phyloP scores from a whole-genome alignment of 2,329 filamentous ascomycete species.

The Talaromyces sp. region DNA sequence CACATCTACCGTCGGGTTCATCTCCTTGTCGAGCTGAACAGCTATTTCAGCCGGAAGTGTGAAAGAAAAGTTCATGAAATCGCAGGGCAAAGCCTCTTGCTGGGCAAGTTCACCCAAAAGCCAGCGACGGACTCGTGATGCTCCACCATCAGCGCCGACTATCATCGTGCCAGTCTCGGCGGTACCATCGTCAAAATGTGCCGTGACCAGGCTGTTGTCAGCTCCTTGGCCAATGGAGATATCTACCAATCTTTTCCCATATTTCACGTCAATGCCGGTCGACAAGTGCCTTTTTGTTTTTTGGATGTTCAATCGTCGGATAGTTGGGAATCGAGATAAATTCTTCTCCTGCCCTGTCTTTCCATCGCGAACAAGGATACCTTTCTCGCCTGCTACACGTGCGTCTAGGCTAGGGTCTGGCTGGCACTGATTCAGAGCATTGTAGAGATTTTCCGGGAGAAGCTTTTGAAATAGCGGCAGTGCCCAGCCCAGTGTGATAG shows the following conservation, averaged over 20 bases:
- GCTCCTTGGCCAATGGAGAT: background rate
- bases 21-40: background rate
- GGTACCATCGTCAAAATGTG: conserved; percentile 4
- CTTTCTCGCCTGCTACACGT: background rate
- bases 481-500: conserved; percentile 4
- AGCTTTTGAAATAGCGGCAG: conserved; percentile 6
- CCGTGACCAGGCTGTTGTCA: background rate
- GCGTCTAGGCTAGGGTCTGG: conserved; percentile 1
- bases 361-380: background rate
- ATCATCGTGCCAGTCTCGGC: conserved; percentile 2
- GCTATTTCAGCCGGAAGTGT: background rate
- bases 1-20: conserved; percentile 3
- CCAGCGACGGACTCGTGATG: conserved; percentile 5
- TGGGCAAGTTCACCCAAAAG: background rate
- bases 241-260: conserved; percentile 2
- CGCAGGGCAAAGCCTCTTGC: conserved; percentile 4
- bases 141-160: conserved; percentile 5
- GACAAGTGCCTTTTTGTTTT: conserved; percentile 6
- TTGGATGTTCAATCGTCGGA: conserved; percentile 2
- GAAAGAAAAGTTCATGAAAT: conserved; percentile 8
- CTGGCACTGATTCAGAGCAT: conserved; percentile 1
- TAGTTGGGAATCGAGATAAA: background rate
- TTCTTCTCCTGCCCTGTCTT: background rate
- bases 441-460: conserved; percentile 2
- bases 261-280: background rate